These are phyloP conservation scores for Hyaloscypha variabilis DNA, from an alignment of 495 filamentous ascomycete species.

Conservation along the genomic window DNA sequence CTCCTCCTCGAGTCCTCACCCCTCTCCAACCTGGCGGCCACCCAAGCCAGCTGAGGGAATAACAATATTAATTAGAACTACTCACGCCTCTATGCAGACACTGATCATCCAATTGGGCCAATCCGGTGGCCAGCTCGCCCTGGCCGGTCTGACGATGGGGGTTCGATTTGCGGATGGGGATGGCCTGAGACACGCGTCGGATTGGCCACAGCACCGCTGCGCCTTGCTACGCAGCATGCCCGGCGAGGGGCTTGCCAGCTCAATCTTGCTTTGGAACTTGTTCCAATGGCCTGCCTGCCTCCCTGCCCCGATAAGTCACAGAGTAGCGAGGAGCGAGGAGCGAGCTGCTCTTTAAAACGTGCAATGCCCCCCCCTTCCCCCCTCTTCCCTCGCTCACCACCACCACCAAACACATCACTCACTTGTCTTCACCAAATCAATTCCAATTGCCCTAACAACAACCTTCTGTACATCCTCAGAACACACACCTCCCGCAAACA, in stretches of 20 bases:
- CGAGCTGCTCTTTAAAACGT: background rate
- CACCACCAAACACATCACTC: background rate
- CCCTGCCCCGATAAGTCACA: no score
- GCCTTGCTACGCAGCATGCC: slow-evolving; percentile 13
- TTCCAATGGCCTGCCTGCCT: background rate
- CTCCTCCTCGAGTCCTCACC: no score
- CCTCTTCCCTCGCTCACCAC: background rate
- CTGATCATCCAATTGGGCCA: slow-evolving; percentile 13
- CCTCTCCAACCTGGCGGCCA: no score
- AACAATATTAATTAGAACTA: background rate
- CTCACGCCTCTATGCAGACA: background rate
- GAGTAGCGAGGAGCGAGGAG: no score
- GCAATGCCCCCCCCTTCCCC: background rate
- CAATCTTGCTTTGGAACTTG: background rate
- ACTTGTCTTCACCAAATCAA: background rate
- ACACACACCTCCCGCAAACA: slow-evolving; percentile 14
- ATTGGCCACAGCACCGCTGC: slow-evolving; percentile 15
- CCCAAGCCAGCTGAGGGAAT: background rate
- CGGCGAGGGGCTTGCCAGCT: background rate
- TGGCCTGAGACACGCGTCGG: slow-evolving; percentile 15
- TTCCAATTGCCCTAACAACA: background rate
- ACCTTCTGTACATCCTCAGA: slow-evolving; percentile 7
- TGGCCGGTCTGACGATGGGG: slow-evolving; percentile 7
- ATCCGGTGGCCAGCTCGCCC: slow-evolving; percentile 3
- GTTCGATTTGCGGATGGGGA: slow-evolving; percentile 4